A percentile compares a stretch with the other conserved stretches of the same genome.
Evolutionary conservation across 1,139 yeast species (phyloP).

Genomic region (Yamadazyma membranifaciens): DNA sequence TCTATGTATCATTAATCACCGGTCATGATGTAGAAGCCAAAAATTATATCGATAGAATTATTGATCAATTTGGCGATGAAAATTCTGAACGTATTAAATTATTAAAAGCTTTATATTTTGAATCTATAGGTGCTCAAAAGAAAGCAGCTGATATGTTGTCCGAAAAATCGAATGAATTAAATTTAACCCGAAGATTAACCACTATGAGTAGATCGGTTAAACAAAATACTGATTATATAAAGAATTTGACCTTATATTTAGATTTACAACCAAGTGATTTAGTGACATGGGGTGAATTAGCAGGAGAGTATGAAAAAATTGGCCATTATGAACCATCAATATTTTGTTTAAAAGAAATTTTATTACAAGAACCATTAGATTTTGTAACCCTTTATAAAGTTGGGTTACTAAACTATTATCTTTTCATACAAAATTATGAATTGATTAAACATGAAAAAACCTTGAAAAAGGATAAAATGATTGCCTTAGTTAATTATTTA

Average conservation of each 20-base stretch:
- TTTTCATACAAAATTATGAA: conserved; percentile 21
- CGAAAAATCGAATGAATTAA: conserved; percentile 33
- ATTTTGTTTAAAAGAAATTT: conserved; percentile 65
- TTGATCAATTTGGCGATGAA: conserved; percentile 55
- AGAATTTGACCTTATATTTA: conserved; percentile 47
- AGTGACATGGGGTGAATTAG: conserved; percentile 76
- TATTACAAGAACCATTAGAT: conserved; percentile 68
- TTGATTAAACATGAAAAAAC: conserved; percentile 13
- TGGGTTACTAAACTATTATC: conserved; percentile 38
- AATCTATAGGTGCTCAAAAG: conserved; percentile 47
- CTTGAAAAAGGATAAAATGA: conserved; percentile 24
- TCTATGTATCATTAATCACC: conserved; percentile 63
- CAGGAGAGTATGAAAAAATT: conserved; percentile 53
- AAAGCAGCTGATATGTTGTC: conserved; percentile 39
- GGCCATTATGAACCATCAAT: conserved; percentile 71
- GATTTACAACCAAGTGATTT: conserved; percentile 69
- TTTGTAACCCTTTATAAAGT: conserved; percentile 66
- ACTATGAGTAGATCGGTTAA: conserved; percentile 22
- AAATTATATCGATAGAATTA: conserved; percentile 55
- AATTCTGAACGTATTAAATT: conserved; percentile 54
- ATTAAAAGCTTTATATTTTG: conserved; percentile 57
- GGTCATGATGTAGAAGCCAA: conserved; percentile 72
- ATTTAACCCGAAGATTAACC: conserved; percentile 34
- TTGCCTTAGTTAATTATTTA: conserved; percentile 25
- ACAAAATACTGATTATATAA: conserved; percentile 36